Evolutionary conservation across 129 eudicot genomes (phyloP).

Genomic region (Escallonia rubra): DNA sequence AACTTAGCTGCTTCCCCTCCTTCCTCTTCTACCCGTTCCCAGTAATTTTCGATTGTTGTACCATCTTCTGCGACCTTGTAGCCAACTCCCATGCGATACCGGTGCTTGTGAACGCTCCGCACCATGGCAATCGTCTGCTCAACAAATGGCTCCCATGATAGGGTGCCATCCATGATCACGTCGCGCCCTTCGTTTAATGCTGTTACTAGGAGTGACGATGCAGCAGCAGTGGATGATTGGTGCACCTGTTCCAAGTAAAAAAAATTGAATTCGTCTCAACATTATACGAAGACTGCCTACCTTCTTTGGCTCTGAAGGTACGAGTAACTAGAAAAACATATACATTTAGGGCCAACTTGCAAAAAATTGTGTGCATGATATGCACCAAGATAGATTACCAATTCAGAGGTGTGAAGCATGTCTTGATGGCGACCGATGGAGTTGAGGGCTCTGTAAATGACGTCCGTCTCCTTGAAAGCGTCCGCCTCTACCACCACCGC

Average conservation of each 20-base stretch:
- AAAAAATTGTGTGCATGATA: no score
- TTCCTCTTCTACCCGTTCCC: slow-evolving; percentile 51
- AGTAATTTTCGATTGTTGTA: slow-evolving; percentile 53
- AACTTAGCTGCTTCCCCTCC: slow-evolving; percentile 24
- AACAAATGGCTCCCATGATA: slow-evolving; percentile 91
- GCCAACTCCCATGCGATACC: slow-evolving; percentile 89
- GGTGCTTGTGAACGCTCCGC: slow-evolving; percentile 64
- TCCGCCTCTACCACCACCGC: slow-evolving; percentile 96
- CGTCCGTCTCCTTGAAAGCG: slow-evolving; percentile 89
- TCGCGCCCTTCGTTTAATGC: slow-evolving; percentile 94
- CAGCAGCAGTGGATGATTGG: slow-evolving; percentile 84
- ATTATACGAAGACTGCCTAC: no score
- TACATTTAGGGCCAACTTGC: no score
- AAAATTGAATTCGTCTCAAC: no score
- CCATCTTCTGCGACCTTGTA: slow-evolving; percentile 76
- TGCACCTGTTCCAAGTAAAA: slow-evolving; percentile 51
- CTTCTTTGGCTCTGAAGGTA: no score
- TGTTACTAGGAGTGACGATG: slow-evolving; percentile 80
- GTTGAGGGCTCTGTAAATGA: slow-evolving; percentile 67
- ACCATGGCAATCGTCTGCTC: slow-evolving; percentile 91
- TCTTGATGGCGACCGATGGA: slow-evolving; percentile 80
- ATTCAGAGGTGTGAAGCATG: slow-evolving; percentile 97
- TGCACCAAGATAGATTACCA: slow-evolving; percentile 32
- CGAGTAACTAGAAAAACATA: no score
- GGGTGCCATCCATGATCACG: slow-evolving; percentile 96